phyloP scores from a whole-genome alignment of 805 yeast species.

The Candida maris region DNA sequence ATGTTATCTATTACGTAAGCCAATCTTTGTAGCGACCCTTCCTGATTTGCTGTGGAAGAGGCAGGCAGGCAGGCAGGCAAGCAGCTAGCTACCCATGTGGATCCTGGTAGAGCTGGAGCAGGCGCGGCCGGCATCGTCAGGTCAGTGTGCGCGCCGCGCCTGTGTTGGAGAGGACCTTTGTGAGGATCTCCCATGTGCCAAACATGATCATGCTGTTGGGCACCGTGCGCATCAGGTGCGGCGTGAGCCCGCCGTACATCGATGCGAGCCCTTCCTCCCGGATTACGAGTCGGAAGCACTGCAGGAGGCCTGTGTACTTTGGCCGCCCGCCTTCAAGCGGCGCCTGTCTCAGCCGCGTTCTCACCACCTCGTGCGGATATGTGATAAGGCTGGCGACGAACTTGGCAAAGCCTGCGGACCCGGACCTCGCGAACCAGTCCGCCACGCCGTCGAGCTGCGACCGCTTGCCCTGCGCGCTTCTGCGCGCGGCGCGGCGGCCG shows the following conservation, averaged over 20 bases:
- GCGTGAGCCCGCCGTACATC: constrained; percentile 97
- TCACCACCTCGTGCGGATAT: constrained; percentile 95
- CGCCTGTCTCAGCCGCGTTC: constrained; percentile 94
- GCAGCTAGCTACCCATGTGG: too few relatives aligned
- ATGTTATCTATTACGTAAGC: too few relatives aligned
- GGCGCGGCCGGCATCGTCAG: too few relatives aligned
- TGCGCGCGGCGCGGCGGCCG: constrained; percentile 40
- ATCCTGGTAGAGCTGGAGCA: too few relatives aligned
- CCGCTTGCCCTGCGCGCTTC: constrained; percentile 33
- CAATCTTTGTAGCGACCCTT: too few relatives aligned
- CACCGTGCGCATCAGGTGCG: constrained; percentile 93
- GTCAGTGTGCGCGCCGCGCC: too few relatives aligned
- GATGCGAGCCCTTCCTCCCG: constrained; percentile 91
- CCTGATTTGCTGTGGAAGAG: too few relatives aligned
- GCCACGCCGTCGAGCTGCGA: constrained; percentile 57
- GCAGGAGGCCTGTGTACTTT: constrained; percentile 85
- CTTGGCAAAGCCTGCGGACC: constrained; percentile 96
- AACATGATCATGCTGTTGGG: constrained; percentile 98
- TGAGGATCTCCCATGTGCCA: constrained; percentile 95
- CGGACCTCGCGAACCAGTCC: constrained; percentile 95
- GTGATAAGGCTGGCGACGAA: constrained; percentile 88
- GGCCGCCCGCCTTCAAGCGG: constrained; percentile 75
- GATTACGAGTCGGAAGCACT: constrained; percentile 79
- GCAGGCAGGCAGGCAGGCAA: too few relatives aligned
- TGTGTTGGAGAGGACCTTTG: constrained; percentile 52